Percentiles rank a stretch among this genome's conserved stretches.
phyloP scores from a whole-genome alignment of 495 filamentous ascomycete species.

The Mycothermus thermophilus region DNA sequence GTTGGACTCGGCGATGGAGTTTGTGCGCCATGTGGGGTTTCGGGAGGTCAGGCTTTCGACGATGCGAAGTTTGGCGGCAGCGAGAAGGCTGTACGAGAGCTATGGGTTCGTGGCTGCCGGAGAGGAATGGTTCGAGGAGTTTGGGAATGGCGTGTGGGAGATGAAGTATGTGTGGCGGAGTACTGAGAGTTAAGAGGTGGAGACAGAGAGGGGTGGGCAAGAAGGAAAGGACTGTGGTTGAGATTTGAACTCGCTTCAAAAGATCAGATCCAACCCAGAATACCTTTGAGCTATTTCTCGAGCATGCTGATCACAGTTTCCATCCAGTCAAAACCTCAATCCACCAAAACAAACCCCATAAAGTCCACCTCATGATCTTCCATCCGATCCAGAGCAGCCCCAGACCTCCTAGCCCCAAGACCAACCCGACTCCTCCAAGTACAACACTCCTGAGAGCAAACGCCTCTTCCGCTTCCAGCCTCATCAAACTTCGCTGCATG shows the following conservation, averaged over 20 bases:
- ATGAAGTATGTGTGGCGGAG: conserved; percentile 14
- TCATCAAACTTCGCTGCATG: conserved; percentile 36
- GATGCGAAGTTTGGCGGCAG: conserved; percentile 7
- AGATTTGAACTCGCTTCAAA: too few relatives aligned
- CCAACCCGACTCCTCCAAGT: conserved; percentile 22
- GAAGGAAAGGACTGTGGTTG: too few relatives aligned
- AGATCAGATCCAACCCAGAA: too few relatives aligned
- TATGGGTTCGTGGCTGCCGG: conserved; percentile 10
- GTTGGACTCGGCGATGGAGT: conserved; percentile 17
- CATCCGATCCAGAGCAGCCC: conserved; percentile 17
- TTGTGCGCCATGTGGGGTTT: conserved; percentile 15
- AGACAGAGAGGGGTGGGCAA: neutral
- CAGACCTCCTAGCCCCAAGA: conserved; percentile 20
- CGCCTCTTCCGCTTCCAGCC: conserved; percentile 37
- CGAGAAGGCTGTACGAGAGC: conserved; percentile 15
- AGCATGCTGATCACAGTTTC: neutral
- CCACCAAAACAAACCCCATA: conserved; percentile 1
- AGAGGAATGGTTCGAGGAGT: conserved; percentile 5
- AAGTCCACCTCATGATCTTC: conserved; percentile 10
- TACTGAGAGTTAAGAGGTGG: neutral
- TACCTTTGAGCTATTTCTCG: neutral
- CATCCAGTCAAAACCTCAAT: neutral
- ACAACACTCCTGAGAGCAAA: conserved; percentile 38
- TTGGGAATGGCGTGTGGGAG: conserved; percentile 3
- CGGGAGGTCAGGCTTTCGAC: conserved; percentile 15